Conservation (phyloP, 164 flowering plant genomes). For the Cinnamomum micranthum region DNA sequence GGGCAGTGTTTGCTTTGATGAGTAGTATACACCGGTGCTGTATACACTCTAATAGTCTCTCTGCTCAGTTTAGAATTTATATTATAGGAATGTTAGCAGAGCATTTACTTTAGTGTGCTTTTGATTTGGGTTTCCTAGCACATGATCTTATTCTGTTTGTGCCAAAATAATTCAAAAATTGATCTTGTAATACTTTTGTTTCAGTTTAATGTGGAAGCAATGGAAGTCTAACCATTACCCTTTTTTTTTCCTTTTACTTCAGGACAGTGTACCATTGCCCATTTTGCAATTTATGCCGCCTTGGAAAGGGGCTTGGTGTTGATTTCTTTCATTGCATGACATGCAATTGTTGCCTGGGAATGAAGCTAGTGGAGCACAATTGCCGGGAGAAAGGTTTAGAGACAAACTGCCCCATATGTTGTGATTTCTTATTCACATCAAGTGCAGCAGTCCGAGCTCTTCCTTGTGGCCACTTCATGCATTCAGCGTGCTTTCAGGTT, state of each 20-base stretch:
- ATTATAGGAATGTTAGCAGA: neutral
- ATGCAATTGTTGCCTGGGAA: constrained; percentile 85
- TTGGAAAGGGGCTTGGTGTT: constrained; percentile 85
- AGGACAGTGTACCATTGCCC: constrained; percentile 96
- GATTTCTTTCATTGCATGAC: constrained; percentile 97
- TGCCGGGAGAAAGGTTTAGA: constrained; percentile 91
- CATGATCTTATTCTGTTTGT: neutral
- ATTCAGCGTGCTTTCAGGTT: constrained; percentile 89
- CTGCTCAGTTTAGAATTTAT: neutral
- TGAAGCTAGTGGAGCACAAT: constrained; percentile 65
- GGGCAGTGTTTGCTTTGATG: neutral
- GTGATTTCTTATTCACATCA: constrained; percentile 87
- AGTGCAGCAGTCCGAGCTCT: constrained; percentile 75
- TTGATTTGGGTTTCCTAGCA: neutral
- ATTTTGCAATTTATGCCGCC: constrained; percentile 92
- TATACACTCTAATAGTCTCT: neutral
- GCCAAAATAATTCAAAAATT: no score
- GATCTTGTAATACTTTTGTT: neutral
- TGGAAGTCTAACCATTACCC: neutral
- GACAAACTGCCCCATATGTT: constrained; percentile 91
- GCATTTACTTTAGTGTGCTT: neutral
- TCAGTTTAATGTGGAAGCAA: neutral
- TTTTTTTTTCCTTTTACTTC: constrained; percentile 13
- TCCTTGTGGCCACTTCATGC: constrained; percentile 98
- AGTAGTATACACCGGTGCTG: neutral